Evolutionary conservation across 2,329 filamentous ascomycete species (phyloP).

Genomic region (Colletotrichum aenigma): DNA sequence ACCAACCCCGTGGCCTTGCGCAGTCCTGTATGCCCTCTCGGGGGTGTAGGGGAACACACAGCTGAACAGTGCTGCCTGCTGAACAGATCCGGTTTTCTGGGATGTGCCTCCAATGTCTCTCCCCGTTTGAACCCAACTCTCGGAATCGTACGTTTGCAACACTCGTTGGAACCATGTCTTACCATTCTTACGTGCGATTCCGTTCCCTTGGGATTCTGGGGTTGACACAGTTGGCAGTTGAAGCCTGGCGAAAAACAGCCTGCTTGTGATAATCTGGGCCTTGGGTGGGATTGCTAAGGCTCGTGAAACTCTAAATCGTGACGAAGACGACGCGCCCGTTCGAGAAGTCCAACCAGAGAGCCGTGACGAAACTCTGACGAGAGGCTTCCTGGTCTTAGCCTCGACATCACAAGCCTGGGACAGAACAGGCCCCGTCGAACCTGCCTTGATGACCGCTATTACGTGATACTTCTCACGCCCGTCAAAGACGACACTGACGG

Average conservation of each 20-base stretch:
- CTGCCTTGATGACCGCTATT: not conserved
- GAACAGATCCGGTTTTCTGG: not conserved
- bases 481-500: not conserved
- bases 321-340: not conserved
- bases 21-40: not conserved
- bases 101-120: not conserved
- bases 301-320: not conserved
- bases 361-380: not conserved
- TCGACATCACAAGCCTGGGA: not conserved
- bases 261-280: not conserved
- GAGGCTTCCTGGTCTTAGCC: not conserved
- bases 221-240: not conserved
- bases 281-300: not conserved
- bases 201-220: not conserved
- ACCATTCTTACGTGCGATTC: constrained; percentile 1
- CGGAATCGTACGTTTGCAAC: constrained; percentile 1
- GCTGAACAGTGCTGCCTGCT: not conserved
- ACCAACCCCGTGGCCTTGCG: not conserved
- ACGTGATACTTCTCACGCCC: not conserved
- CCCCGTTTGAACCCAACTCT: not conserved
- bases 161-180: not conserved
- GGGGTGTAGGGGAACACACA: not conserved
- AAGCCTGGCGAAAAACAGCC: not conserved
- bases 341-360: not conserved
- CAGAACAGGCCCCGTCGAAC: not conserved